Evolutionary conservation across 352 stramenopile genomes (phyloP).

Genomic region (Phytophthora kernoviae): DNA sequence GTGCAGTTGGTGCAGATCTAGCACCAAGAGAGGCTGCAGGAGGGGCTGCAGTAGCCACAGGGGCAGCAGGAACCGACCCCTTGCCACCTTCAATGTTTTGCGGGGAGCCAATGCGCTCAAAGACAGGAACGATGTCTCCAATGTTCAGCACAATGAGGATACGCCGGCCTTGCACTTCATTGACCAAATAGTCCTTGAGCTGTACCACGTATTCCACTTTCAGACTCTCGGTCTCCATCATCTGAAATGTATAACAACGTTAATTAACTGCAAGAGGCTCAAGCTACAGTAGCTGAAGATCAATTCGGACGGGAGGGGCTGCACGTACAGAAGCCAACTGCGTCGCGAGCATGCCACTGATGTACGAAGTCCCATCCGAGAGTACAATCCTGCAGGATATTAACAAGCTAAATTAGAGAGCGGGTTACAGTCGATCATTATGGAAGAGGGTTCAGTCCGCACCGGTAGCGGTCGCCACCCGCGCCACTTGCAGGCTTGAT

Average conservation of each 20-base stretch:
- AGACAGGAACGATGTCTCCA: constrained; percentile 73
- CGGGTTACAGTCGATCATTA: constrained; percentile 5
- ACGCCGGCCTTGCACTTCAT: constrained; percentile 81
- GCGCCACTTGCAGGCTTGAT: constrained; percentile 81
- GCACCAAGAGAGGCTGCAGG: constrained; percentile 32
- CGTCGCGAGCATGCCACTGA: constrained; percentile 88
- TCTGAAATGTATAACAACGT: constrained; percentile 27
- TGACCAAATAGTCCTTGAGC: constrained; percentile 84
- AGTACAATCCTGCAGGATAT: constrained; percentile 61
- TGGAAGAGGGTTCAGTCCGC: not conserved
- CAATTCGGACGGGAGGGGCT: too few relatives aligned
- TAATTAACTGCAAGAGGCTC: too few relatives aligned
- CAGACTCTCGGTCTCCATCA: constrained; percentile 84
- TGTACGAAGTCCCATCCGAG: constrained; percentile 80
- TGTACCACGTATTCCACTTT: constrained; percentile 87
- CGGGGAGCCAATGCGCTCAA: constrained; percentile 77
- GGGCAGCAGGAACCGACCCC: constrained; percentile 28
- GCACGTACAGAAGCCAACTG: constrained; percentile 76
- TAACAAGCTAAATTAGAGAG: not conserved
- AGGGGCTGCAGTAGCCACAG: constrained; percentile 27
- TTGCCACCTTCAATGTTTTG: constrained; percentile 80
- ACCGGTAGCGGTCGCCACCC: constrained; percentile 80
- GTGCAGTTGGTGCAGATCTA: constrained; percentile 25
- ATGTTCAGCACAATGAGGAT: constrained; percentile 88
- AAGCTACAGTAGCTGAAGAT: too few relatives aligned